A percentile compares a stretch with the other conserved stretches of the same genome.
phyloP scores from a whole-genome alignment of 257 asterid species.

The Nicotiana knightiana region DNA sequence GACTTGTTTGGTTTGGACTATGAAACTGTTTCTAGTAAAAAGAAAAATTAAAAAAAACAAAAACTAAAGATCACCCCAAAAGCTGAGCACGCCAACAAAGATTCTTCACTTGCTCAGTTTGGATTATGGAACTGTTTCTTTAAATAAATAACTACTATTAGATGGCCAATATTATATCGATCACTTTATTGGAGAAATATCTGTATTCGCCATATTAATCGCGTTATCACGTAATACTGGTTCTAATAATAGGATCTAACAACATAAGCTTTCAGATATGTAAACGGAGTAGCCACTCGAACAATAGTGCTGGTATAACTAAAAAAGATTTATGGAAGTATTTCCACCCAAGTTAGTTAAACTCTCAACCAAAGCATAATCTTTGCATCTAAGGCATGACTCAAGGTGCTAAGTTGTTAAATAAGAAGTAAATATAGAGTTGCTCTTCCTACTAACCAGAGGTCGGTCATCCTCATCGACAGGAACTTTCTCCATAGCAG shows the following conservation, averaged over 20 bases:
- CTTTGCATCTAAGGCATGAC: background rate
- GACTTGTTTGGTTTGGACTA: background rate
- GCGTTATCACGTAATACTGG: background rate
- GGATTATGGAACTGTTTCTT: background rate
- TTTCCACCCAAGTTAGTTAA: background rate
- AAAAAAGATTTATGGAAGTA: background rate
- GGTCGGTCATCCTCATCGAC: constrained; percentile 84
- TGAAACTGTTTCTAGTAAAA: background rate
- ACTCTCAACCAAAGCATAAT: background rate
- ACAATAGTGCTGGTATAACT: background rate
- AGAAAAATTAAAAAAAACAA: background rate
- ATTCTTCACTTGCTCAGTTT: background rate
- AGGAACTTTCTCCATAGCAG: constrained; percentile 82
- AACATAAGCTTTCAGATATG: background rate
- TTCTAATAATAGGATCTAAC: background rate
- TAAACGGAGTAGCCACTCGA: background rate
- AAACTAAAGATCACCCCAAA: background rate
- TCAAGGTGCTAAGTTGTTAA: background rate
- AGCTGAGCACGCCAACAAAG: background rate
- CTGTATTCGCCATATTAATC: background rate
- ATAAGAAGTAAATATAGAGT: background rate
- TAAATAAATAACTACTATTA: background rate
- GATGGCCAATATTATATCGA: background rate
- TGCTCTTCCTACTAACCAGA: constrained; percentile 41
- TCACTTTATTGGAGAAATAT: background rate